Evolutionary conservation across 1,139 yeast species (phyloP), one percentile per base, ranked within the genome.

Genomic region (Taiozyma sp.): DNA sequence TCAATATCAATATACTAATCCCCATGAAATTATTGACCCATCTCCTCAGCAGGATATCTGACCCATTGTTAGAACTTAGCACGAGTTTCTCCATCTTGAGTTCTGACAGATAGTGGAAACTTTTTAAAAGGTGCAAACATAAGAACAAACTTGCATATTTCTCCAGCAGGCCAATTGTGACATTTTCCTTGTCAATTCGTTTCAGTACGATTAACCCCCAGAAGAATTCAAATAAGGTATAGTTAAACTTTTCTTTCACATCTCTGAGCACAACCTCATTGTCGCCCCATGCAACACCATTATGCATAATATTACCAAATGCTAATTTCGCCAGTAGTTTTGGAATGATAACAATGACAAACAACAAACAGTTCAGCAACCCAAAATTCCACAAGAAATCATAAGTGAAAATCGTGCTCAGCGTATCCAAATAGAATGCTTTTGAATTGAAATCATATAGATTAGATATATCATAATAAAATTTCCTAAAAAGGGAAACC

Each of bases 151-250:
- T 74, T 0, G 70, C 74, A 57, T 70, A 76, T 53, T 74, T 74
- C 24, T 19, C 23, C 8, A 38, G 24, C 2, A 38, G 41, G 8
- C 24, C 6, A 10, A 38, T 38, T 38, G 24, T 38, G 24, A 38
- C 41, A 38, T 38, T 38, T 38, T 54, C 53, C 44, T 59, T 49
- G 45, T 65, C 62, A 55, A 58, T 57, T 59, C 65, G 66, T 48
- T 72, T 70, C 3, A 74, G 64, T 24, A 72, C 59, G 13, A 55
- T 43, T 48, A 74, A 68, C 4, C 80, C 80, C 51, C 73, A 63
- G 44, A 68, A 61, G 55, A 76, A 74, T 57, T 76, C 80, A 75
- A 79, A 75, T 6, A 69, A 49, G 1, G 80, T 75, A 58, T 75
- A 75, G 32, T 67, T 62, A 29, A 73, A 62, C 50, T 70, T 72